Base-by-base conservation (phyloP, 1,284 basidiomycete species). In the Phlebopus sp. region DNA sequence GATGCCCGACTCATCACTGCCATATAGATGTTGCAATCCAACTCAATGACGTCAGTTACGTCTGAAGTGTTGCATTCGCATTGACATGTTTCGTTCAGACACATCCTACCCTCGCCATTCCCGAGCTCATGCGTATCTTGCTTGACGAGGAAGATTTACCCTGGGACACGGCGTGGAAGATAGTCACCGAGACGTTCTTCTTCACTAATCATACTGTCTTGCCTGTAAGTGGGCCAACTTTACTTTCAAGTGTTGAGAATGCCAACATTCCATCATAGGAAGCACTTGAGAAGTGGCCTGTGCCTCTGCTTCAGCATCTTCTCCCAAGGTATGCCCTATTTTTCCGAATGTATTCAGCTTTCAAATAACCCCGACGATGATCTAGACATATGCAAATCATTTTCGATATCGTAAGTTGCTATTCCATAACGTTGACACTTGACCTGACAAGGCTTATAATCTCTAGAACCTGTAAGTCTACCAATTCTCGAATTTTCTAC, bases 141-240 rank as follows among this genome's bases (percentile, higher is more conserved):
- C 70, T 90, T 50, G 90, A 96, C 60, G 93, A 97, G 42, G 93
- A 97, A 67, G 89, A 93, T 34, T 62, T 93, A n/a, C 62, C 74
- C 1, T 97, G 91, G 84, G 80, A 83, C 54, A 63, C 71, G 10
- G 92, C 94, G 1, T 97, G 94, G 94, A 70, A 77, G 23, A 91
- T 97, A 57, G 83, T 86, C 36, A 91, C 82, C 42, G 86, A 87
- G 66, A 91, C 89, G 5, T 94, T 96, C 73, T 92, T 90, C 67
- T 97, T 92, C 74, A 96, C 93, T 15, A 96, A 95, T 65, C 92
- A 94, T 69, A 92, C 90, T 3, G 89, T 92, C 30, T 72, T 89
- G 13, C 86, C 86, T 30, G 85, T 82, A 29, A 37, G 81, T 71
- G 10, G 4, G 29, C 34, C 11, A 14, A 18, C 2, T 2, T 25